Percentiles rank a stretch among this genome's conserved stretches.
Evolutionary conservation across 208 protist species (phyloP).

Genomic region (Leishmania major): DNA sequence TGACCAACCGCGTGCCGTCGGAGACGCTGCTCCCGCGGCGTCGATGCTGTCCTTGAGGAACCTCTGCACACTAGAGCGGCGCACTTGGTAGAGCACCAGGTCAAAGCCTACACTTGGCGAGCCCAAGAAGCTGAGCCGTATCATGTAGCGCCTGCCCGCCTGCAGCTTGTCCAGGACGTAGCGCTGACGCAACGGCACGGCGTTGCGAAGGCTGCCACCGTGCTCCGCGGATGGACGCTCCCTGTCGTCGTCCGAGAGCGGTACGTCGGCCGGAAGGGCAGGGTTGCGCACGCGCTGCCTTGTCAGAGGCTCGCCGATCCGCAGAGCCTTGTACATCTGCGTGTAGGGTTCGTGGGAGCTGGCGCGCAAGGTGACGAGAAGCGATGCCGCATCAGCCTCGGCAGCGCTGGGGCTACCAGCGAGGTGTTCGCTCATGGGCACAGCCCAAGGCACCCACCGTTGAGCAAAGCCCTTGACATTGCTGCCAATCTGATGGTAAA

Average conservation of each 20-base stretch:
- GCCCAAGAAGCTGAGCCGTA: conserved; percentile 46
- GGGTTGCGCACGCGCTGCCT: conserved; percentile 32
- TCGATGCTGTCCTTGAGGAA: neutral
- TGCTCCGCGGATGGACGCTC: neutral
- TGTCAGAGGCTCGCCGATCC: neutral
- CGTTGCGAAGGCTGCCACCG: neutral
- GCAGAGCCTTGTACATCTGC: conserved; percentile 11
- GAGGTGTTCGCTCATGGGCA: neutral
- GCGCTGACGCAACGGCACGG: conserved; percentile 26
- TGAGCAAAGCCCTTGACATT: neutral
- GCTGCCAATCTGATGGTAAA: neutral
- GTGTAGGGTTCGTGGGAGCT: neutral
- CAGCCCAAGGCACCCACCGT: neutral
- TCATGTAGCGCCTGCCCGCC: conserved; percentile 30
- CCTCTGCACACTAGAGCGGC: conserved; percentile 1
- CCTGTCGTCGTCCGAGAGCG: conserved; percentile 9
- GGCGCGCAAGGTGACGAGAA: neutral
- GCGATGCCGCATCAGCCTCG: neutral
- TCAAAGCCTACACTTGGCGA: conserved; percentile 47
- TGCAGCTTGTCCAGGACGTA: conserved; percentile 35
- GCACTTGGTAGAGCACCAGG: conserved; percentile 38
- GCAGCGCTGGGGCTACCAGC: neutral
- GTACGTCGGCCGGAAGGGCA: conserved; percentile 17
- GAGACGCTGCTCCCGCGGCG: neutral
- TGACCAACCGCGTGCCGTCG: neutral